These are phyloP conservation scores for Aspergillus fijiensis DNA, from an alignment of 2,329 filamentous ascomycete genomes.

Conservation along the genomic window DNA sequence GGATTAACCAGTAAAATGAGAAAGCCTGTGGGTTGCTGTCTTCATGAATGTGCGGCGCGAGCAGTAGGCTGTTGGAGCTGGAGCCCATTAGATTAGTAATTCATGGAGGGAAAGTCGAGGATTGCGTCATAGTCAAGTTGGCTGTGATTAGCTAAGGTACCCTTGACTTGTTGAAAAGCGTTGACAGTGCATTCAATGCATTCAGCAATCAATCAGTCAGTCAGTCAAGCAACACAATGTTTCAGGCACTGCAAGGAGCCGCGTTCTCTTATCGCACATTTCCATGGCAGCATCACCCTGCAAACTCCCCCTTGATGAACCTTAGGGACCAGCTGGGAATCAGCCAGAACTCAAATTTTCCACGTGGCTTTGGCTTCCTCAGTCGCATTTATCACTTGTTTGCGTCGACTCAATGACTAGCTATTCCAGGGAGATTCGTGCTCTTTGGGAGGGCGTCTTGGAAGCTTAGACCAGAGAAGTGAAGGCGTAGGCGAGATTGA, in stretches of 20 bases:
- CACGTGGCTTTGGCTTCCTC: background rate
- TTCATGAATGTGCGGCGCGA: background rate
- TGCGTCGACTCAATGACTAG: background rate
- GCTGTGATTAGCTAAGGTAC: background rate
- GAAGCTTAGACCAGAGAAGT: background rate
- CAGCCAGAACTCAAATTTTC: background rate
- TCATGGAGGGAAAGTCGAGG: background rate
- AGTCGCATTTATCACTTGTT: background rate
- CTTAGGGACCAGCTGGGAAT: background rate
- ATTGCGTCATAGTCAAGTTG: background rate
- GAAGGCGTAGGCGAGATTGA: background rate
- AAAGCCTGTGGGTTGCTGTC: background rate
- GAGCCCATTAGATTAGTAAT: constrained; percentile 4
- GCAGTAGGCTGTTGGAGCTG: background rate
- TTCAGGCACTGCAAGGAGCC: constrained; percentile 4
- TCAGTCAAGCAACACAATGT: background rate
- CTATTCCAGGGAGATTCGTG: background rate
- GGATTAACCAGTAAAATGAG: background rate
- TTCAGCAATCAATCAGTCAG: background rate
- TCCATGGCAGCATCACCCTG: constrained; percentile 2
- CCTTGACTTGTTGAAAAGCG: background rate
- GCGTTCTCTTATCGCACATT: background rate
- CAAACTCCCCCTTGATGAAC: constrained; percentile 2
- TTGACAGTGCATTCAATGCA: background rate
- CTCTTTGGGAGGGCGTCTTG: background rate